Conservation (phyloP, 495 filamentous ascomycete species). For the Penicillium riverlandense region DNA sequence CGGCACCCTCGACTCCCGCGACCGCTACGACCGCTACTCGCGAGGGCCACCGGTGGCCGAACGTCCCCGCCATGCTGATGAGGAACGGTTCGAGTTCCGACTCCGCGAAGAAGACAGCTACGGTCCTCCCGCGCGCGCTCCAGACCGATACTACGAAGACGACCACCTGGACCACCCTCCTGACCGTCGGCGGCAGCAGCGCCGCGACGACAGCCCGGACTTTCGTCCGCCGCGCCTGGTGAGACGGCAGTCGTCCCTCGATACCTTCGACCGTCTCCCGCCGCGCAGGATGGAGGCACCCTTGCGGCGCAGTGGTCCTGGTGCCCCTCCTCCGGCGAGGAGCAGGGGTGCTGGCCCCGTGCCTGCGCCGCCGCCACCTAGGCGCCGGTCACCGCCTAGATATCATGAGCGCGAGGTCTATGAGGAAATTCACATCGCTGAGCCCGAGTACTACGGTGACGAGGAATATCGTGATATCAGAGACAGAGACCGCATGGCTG, state of each 20-base stretch:
- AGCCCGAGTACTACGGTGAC: constrained; percentile 60
- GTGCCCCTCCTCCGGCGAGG: too few species aligned
- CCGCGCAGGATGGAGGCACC: constrained; percentile 47
- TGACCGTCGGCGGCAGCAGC: constrained; percentile 31
- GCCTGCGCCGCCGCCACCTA: constrained; percentile 18
- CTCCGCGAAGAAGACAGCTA: constrained; percentile 50
- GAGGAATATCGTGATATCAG: constrained; percentile 56
- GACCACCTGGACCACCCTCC: constrained; percentile 39
- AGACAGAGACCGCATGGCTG: constrained; percentile 39
- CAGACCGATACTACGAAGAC: constrained; percentile 42
- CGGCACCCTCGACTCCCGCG: constrained; percentile 34
- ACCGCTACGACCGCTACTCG: constrained; percentile 36
- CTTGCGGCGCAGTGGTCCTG: too few species aligned
- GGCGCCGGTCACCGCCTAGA: constrained; percentile 30
- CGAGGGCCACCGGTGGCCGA: constrained; percentile 37
- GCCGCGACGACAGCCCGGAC: constrained; percentile 32
- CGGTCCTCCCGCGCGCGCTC: constrained; percentile 44
- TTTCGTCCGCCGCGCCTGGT: constrained; percentile 48
- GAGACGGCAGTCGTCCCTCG: constrained; percentile 60
- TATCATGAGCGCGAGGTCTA: constrained; percentile 46
- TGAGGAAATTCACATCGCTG: constrained; percentile 61
- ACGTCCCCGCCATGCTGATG: constrained; percentile 36
- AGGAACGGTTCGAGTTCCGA: constrained; percentile 46
- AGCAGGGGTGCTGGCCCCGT: not conserved
- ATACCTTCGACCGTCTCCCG: constrained; percentile 66